These are phyloP conservation scores for Debaryomycetaceae sp. DNA, from an alignment of 1,139 yeast species.

Conservation along the genomic window DNA sequence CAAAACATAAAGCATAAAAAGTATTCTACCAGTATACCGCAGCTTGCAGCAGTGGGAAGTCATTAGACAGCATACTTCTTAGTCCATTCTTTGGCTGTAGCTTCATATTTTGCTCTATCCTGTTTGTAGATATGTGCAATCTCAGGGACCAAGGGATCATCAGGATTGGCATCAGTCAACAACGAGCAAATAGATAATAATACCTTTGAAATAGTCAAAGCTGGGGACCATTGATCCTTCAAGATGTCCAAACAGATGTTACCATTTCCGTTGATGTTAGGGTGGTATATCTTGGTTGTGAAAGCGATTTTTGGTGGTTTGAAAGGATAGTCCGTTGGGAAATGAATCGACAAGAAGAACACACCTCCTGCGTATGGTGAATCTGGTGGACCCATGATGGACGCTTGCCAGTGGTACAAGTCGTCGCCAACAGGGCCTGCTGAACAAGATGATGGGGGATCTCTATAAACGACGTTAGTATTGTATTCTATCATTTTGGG, in stretches of 20 bases:
- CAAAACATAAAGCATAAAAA: conserved; percentile 3
- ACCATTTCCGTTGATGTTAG: conserved; percentile 86
- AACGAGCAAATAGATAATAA: conserved; percentile 84
- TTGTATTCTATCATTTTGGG: conserved; percentile 13
- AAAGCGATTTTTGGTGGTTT: conserved; percentile 92
- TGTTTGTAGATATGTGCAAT: conserved; percentile 96
- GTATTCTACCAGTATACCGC: conserved; percentile 1
- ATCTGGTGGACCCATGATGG: conserved; percentile 94
- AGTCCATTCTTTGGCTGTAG: conserved; percentile 98
- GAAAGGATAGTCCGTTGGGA: conserved; percentile 94
- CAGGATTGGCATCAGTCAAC: conserved; percentile 97
- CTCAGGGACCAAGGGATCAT: conserved; percentile 98
- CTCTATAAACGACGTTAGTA: conserved; percentile 50
- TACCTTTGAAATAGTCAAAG: conserved; percentile 84
- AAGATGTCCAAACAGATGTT: conserved; percentile 82
- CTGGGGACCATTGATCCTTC: conserved; percentile 91
- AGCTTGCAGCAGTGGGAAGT: not conserved
- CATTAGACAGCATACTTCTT: conserved; percentile 88
- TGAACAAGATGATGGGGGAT: conserved; percentile 98
- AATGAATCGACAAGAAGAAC: conserved; percentile 83
- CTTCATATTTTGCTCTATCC: conserved; percentile 91
- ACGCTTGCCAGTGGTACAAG: conserved; percentile 94
- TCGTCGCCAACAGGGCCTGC: conserved; percentile 99
- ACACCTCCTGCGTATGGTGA: conserved; percentile 94
- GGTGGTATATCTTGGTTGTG: conserved; percentile 88